Base-by-base conservation (phyloP, 106 monocot genomes). In the Amphibolis antarctica region DNA sequence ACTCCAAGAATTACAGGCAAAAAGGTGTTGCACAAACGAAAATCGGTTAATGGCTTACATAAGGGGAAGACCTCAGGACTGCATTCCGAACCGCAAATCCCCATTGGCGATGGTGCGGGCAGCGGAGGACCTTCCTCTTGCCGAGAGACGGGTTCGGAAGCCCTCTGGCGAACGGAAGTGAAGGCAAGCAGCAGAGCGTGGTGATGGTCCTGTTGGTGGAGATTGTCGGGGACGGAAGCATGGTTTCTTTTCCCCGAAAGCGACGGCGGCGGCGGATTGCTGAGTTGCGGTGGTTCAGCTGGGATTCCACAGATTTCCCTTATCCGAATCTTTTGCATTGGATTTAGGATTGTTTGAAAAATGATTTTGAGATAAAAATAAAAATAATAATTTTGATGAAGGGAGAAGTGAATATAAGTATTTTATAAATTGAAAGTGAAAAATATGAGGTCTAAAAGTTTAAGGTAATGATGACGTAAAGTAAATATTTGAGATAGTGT, bases 111-210 rank as follows among this genome's bases (percentile, higher is more conserved):
- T 0, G 21, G 18, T 28, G 19, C 43, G 12, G 60, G 25, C 11
- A 45, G 0, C 6, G 46, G 9, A 47, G 44, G 4, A 14, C 15
- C 63, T 14, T 47, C 26, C 46, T 45, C 46, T 47, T 63, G 17
- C 19, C 27, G 11, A 63, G 63, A 10, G 46, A 63, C 14, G 63
- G 63, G 21, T 46, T 45, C 22, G 46, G 44, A 22, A 63, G 14
- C 19, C 42, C 24, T 46, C 46, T 24, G 12, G 24, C 23, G 47
- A 63, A 44, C 19, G 44, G 46, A 46, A 25, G 46, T 23, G 44
- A 47, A 48, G 46, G 46, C 12, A 25, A 14, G 4, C 46, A 13
- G 61, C 61, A 58, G 18, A 44, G 18, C 20, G 36, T 42, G 61
- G 61, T 3, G 61, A 23, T 36, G 36, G 7, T 36, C 36, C 36